Base-by-base conservation (phyloP, 192 early-diverging fungal genomes). In the Pilaira anomala region DNA sequence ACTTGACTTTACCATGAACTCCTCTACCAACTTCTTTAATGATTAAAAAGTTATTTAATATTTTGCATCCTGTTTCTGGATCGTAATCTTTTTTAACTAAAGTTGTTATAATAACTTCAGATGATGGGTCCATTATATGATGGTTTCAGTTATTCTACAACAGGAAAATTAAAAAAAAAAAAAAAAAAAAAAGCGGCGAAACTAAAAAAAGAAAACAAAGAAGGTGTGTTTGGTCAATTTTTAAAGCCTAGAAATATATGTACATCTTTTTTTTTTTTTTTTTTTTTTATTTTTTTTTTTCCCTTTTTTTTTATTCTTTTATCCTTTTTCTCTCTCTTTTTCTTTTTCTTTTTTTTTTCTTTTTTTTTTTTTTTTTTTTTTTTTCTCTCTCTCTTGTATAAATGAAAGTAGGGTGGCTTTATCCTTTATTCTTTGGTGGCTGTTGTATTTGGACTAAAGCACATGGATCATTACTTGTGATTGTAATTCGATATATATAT, bases 41-140 rank as follows among this genome's bases (percentile, higher is more conserved):
- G 12, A 99, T 86, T 82, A 95, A 89, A 73, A 97, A 99, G 56
- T 95, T 82, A 76, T 99, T 99, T 68, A 99, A 90, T 78, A 91
- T 88, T 66, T 99, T 99, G 74, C 89, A 88, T 13, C 95, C 97
- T 0, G 92, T 92, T 40, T 69, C 75, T 39, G 87, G 87, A 63
- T 97, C 93, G 77, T 90, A 87, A 57, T 91, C 88, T 42, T 93
- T 88, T 62, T 86, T 82, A 74, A 98, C 89, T 54, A 80, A 87
- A 48, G 33, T 61, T 0, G 67, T 69, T 0, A 42, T 56, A 50
- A 69, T 33, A n/a, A 69, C 60, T 45, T 50, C 36, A 21, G 46
- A 48, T 48, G 46, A 48, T n/a, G 46, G 46, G 5, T 48, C 46
- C 21, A 19, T 48, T 21, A 16, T 6, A 8, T 48, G 5, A 16